Evolutionary conservation across 2,329 filamentous ascomycete species (phyloP), one percentile per base, ranked within the genome.

Genomic region (Scedosporium apiospermum): DNA sequence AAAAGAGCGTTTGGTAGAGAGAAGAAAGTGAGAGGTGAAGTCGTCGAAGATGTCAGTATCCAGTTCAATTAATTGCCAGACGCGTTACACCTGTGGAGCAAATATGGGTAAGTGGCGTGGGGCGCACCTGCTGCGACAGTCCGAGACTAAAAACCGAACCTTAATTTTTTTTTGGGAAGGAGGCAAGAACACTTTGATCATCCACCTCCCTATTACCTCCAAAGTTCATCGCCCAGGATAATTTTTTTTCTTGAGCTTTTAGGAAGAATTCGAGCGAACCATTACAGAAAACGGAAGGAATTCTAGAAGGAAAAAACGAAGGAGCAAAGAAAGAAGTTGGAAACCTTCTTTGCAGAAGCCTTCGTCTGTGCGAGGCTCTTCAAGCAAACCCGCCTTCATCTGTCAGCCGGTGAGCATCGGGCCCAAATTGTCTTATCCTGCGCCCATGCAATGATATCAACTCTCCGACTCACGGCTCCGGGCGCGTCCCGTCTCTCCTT

Each of bases 401-500:
- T 5, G 10, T n/a, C 21, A 14, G 12, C 7, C 51, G 23, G 3
- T 14, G 12, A 23, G 18, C 18, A 18, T 27, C 9, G 23, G 7
- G 51, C 23, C 23, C 23, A 23, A 23, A 23, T 23, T 23, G 23
- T 16, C 18, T 14, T 9, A 12, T 18, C 51, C 23, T 23, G 10
- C 9, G 21, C 38, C 16, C 51, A 57, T 62, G 60, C 60, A 34
- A 62, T 62, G 60, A 62, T 62, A 23, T 21, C 42, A 21, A 9
- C 38, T 26, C 49, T 60, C 49, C 41, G 62, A 62, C 51, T 41
- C 26, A 14, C 18, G 59, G 26, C 27, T 58, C 61, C 49, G 53
- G 63, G 7, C 63, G 64, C 66, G 61, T 66, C 66, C 66, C 67
- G 66, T 66, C 61, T 61, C 62, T 62, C n/a, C 49, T 65, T 57